These are phyloP conservation scores for Poteriospumella lacustris DNA, from an alignment of 108 stramenopile species.

Conservation along the genomic window DNA sequence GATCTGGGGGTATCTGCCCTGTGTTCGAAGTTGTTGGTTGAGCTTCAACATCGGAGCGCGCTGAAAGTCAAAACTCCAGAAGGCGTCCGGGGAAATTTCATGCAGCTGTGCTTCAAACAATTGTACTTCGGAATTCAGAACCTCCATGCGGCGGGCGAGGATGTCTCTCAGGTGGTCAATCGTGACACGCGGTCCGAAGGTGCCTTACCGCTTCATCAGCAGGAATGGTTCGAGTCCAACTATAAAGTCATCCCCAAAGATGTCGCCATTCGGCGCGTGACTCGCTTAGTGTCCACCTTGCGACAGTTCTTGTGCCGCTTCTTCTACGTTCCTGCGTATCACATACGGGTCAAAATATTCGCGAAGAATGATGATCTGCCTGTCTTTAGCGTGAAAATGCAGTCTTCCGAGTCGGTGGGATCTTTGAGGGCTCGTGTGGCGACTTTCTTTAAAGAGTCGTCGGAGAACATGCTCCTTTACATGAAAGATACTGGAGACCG, in stretches of 20 bases:
- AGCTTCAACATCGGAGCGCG: slow-evolving; percentile 24
- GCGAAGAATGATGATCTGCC: background rate
- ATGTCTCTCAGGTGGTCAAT: no score
- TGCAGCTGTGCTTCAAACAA: slow-evolving; percentile 19
- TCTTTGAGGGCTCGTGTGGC: no score
- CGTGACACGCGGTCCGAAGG: no score
- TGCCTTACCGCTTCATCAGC: no score
- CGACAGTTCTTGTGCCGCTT: background rate
- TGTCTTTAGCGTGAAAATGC: no score
- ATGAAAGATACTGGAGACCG: no score
- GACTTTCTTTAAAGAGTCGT: no score
- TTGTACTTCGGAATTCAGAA: background rate
- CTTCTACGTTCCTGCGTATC: background rate
- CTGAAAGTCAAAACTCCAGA: background rate
- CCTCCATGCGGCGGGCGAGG: background rate
- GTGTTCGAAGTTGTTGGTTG: background rate
- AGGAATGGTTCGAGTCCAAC: slow-evolving; percentile 4
- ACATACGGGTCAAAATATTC: background rate
- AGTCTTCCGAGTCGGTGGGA: no score
- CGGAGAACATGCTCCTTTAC: no score
- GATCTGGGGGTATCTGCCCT: background rate
- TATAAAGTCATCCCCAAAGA: background rate
- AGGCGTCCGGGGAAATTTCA: background rate
- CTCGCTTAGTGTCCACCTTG: background rate
- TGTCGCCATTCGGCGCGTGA: background rate